phyloP scores from a whole-genome alignment of 371 early-diverging fungal species.

The Fennellomyces sp. region DNA sequence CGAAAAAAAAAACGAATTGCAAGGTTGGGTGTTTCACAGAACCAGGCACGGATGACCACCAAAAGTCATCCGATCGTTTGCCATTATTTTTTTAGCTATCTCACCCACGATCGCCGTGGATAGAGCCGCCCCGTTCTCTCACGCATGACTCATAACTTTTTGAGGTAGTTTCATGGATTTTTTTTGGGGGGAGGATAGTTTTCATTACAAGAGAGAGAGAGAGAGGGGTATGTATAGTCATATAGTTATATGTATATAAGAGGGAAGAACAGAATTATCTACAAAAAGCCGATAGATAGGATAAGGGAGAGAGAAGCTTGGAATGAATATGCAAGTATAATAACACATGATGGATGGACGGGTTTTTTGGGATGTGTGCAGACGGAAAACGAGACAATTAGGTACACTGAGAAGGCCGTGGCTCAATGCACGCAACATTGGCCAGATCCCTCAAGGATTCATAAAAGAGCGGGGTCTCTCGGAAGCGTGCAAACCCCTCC shows the following conservation, averaged over 20 bases:
- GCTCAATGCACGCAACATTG: slow-evolving; percentile 14
- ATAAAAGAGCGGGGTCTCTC: slow-evolving; percentile 15
- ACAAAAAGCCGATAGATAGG: not conserved
- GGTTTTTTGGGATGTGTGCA: not conserved
- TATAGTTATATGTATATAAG: not conserved
- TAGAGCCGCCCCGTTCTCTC: slow-evolving; percentile 1
- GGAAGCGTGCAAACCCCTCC: slow-evolving; percentile 19
- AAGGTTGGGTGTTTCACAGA: not conserved
- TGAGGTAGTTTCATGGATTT: not conserved
- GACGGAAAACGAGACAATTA: not conserved
- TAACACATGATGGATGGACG: not conserved
- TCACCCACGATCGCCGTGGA: slow-evolving; percentile 7
- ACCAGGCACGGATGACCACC: not conserved
- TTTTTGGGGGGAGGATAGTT: not conserved
- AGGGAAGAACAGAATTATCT: not conserved
- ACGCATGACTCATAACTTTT: slow-evolving; percentile 1
- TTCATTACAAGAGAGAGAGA: slow-evolving; percentile 2
- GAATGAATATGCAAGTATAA: not conserved
- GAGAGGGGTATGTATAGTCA: not conserved
- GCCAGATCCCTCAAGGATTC: slow-evolving; percentile 20
- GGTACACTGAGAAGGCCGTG: not conserved
- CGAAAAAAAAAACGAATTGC: not conserved
- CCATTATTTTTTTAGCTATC: not conserved
- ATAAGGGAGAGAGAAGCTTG: not conserved
- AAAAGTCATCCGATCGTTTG: not conserved